These are phyloP conservation scores for Saturnispora hagleri DNA, from an alignment of 805 yeast genomes.

Conservation along the genomic window DNA sequence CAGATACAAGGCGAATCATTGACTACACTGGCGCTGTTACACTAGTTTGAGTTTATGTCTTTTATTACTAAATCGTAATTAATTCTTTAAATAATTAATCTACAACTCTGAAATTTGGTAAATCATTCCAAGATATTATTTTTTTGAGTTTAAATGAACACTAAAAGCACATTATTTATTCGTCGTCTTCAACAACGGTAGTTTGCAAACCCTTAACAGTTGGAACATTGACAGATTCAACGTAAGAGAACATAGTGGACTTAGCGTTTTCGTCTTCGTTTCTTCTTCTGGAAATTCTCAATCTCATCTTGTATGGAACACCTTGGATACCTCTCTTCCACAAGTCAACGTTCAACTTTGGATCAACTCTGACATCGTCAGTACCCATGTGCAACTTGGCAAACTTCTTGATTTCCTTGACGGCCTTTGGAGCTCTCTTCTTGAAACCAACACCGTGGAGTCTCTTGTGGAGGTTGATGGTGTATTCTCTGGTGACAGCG, in stretches of 20 bases:
- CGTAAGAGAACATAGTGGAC: constrained; percentile 95
- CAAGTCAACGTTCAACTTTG: constrained; percentile 94
- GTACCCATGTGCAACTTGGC: constrained; percentile 99
- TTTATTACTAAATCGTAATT: not conserved
- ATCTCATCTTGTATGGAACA: constrained; percentile 95
- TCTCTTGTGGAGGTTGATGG: constrained; percentile 99
- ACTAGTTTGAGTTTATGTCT: too few species aligned
- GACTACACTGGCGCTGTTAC: too few species aligned
- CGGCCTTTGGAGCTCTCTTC: constrained; percentile 99
- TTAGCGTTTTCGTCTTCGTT: constrained; percentile 99
- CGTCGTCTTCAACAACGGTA: constrained; percentile 77
- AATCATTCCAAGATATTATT: not conserved
- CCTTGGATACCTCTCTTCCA: constrained; percentile 99
- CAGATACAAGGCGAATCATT: too few species aligned
- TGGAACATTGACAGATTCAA: constrained; percentile 94
- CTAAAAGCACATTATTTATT: constrained; percentile 21
- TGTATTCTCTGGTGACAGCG: constrained; percentile 99
- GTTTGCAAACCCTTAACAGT: constrained; percentile 96
- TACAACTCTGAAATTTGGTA: not conserved
- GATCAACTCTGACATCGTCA: constrained; percentile 97
- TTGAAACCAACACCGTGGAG: constrained; percentile 98
- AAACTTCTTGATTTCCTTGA: constrained; percentile 98
- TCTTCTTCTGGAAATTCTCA: constrained; percentile 94
- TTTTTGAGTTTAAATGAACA: constrained; percentile 4
- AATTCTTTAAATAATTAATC: not conserved